Evolutionary conservation across 345 rosid species (phyloP).

Genomic region (Firmiana major): DNA sequence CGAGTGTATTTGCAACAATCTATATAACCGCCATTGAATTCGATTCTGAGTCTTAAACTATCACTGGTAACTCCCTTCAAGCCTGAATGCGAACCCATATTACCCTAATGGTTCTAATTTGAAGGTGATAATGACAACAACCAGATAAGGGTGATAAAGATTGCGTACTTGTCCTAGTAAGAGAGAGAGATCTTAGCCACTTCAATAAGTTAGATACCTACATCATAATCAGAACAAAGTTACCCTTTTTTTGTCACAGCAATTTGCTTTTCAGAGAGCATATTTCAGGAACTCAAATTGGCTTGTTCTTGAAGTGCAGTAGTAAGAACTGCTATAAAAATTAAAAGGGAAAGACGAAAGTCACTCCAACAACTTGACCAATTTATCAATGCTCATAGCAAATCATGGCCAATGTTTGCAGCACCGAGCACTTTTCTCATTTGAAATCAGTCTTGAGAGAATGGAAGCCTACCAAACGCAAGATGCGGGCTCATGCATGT

Average conservation of each 20-base stretch:
- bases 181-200: background rate
- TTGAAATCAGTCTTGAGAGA: background rate
- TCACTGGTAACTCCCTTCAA: background rate
- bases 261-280: background rate
- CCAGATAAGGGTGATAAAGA: background rate
- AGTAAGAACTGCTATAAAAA: background rate
- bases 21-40: background rate
- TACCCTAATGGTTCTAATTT: background rate
- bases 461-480: background rate
- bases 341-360: background rate
- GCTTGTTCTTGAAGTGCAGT: background rate
- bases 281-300: background rate
- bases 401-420: background rate
- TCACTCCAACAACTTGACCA: background rate
- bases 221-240: background rate
- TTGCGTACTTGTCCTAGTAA: background rate
- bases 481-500: background rate
- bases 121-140: background rate
- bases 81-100: background rate
- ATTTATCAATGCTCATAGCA: background rate
- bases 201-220: background rate
- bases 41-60: background rate
- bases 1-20: background rate
- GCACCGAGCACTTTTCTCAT: background rate
- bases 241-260: background rate